A percentile compares a stretch with the other conserved stretches of the same genome.
Evolutionary conservation across 2,329 filamentous ascomycete species (phyloP).

Genomic region (Sporothrix phasma): DNA sequence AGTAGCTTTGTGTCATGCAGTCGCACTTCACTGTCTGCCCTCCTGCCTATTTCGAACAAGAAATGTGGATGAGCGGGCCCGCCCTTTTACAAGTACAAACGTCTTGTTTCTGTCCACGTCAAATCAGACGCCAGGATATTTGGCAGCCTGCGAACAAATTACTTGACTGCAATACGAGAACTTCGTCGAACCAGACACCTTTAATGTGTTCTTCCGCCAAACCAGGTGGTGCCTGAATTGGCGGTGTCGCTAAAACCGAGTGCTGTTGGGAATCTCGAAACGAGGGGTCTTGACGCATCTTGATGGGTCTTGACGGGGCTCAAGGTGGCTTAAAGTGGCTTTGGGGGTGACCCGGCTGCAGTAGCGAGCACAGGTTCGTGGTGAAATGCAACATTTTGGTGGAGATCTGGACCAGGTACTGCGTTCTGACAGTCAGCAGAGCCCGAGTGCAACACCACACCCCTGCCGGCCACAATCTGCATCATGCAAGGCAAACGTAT

Average conservation of each 20-base stretch:
- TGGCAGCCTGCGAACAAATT: background rate
- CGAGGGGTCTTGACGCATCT: background rate
- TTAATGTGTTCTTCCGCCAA: too few relatives aligned
- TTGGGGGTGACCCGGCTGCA: background rate
- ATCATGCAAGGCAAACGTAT: constrained; percentile 7
- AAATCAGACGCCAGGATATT: constrained; percentile 1
- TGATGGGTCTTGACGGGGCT: background rate
- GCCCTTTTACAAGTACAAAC: too few relatives aligned
- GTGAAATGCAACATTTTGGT: background rate
- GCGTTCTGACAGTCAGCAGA: background rate
- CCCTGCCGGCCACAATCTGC: background rate
- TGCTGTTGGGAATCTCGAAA: background rate
- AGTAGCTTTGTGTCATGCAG: too few relatives aligned
- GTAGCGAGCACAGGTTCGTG: background rate
- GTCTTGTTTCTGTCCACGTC: background rate
- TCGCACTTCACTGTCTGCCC: background rate
- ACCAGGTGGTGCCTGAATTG: constrained; percentile 13
- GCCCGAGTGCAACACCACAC: background rate
- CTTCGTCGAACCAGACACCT: background rate
- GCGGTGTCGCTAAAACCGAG: constrained; percentile 13
- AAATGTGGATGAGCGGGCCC: background rate
- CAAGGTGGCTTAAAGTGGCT: background rate
- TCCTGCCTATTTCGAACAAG: background rate
- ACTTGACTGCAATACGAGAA: too few relatives aligned
- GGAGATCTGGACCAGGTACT: background rate